These are phyloP conservation scores for Calophaca sinica DNA, from an alignment of 306 rosid genomes.

Conservation along the genomic window DNA sequence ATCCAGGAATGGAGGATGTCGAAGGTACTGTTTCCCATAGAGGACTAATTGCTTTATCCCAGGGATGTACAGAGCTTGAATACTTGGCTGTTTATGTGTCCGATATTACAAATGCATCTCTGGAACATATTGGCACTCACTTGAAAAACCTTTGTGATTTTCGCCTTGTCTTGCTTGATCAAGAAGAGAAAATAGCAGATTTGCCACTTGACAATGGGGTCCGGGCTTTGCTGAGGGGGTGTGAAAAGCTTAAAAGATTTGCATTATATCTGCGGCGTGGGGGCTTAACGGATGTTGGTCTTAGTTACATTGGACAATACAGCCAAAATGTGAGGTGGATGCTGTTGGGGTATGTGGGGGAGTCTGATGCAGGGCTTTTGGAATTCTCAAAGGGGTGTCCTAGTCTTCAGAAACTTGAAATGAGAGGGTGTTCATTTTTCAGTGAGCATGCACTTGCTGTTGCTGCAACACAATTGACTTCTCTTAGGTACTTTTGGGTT, in stretches of 20 bases:
- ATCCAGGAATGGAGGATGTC: slow-evolving; percentile 88
- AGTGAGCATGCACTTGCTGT: slow-evolving; percentile 77
- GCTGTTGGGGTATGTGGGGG: slow-evolving; percentile 89
- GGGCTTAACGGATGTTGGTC: slow-evolving; percentile 81
- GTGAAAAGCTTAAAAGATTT: slow-evolving; percentile 82
- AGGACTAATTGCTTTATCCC: slow-evolving; percentile 85
- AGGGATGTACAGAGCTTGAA: slow-evolving; percentile 85
- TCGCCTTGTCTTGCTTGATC: slow-evolving; percentile 87
- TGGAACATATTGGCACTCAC: slow-evolving; percentile 76
- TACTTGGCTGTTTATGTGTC: slow-evolving; percentile 92
- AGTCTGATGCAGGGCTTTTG: slow-evolving; percentile 79
- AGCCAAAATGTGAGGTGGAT: slow-evolving; percentile 93
- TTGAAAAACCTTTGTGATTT: slow-evolving; percentile 79
- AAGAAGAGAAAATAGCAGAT: slow-evolving; percentile 66
- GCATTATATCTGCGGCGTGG: slow-evolving; percentile 87
- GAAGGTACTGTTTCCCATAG: slow-evolving; percentile 85
- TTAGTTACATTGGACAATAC: slow-evolving; percentile 73
- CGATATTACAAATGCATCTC: slow-evolving; percentile 75
- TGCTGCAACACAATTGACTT: slow-evolving; percentile 71
- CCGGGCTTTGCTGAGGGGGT: slow-evolving; percentile 75
- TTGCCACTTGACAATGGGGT: slow-evolving; percentile 95
- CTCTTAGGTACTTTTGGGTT: slow-evolving; percentile 94
- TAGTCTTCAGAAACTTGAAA: slow-evolving; percentile 84
- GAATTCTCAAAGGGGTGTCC: slow-evolving; percentile 86
- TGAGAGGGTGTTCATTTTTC: slow-evolving; percentile 88